These are phyloP conservation scores for Aotearoamyces nothofagi DNA, from an alignment of 2,329 filamentous ascomycete species.

Conservation along the genomic window DNA sequence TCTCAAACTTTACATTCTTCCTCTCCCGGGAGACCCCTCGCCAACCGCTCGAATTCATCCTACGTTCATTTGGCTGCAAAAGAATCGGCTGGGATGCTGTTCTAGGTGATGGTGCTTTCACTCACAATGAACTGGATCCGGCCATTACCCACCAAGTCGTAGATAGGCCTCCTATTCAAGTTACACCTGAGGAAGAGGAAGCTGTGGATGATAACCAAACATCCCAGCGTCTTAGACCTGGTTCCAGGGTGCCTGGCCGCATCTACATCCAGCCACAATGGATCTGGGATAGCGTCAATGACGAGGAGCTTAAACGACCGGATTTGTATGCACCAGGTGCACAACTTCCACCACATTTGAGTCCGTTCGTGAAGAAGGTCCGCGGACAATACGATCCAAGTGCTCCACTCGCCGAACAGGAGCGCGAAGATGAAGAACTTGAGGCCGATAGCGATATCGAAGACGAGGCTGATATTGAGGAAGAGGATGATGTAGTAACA, in stretches of 20 bases:
- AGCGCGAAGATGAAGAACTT: constrained; percentile 73
- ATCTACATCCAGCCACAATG: constrained; percentile 95
- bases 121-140: constrained; percentile 72
- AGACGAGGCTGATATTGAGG: constrained; percentile 21
- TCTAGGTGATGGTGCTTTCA: constrained; percentile 83
- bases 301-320: constrained; percentile 71
- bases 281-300: constrained; percentile 96
- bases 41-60: constrained; percentile 79
- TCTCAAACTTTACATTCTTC: constrained; percentile 80
- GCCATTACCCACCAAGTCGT: constrained; percentile 94
- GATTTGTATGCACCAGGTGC: constrained; percentile 85
- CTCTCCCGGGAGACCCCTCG: constrained; percentile 87
- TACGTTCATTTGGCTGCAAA: constrained; percentile 91
- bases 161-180: constrained; percentile 66
- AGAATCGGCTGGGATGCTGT: constrained; percentile 89
- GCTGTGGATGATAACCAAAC: constrained; percentile 46
- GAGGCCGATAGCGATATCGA: constrained; percentile 42
- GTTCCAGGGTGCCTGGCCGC: constrained; percentile 74
- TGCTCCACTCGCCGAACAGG: constrained; percentile 70
- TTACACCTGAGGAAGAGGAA: constrained; percentile 29
- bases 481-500: constrained; percentile 28
- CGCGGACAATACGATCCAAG: constrained; percentile 88
- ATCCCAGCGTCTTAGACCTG: constrained; percentile 38
- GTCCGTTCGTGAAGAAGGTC: constrained; percentile 81
- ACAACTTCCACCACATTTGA: constrained; percentile 82